These are phyloP conservation scores for Umbellularia californica DNA, from an alignment of 164 flowering plant species.

Conservation along the genomic window DNA sequence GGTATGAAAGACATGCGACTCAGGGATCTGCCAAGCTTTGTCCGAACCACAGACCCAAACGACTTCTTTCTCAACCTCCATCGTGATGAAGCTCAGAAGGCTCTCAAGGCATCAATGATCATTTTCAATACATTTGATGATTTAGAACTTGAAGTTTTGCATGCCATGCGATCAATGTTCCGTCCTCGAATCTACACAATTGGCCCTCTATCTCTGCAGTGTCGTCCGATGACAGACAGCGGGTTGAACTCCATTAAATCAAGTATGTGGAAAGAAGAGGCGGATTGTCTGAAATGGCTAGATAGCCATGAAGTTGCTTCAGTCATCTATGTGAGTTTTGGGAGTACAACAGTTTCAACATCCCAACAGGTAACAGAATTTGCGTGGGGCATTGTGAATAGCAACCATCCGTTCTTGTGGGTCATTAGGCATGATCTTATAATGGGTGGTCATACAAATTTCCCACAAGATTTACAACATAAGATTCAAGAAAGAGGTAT, in stretches of 20 bases:
- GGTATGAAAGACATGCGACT: conserved; percentile 6
- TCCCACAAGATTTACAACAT: conserved; percentile 18
- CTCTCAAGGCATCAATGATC: not conserved
- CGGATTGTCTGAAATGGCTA: conserved; percentile 20
- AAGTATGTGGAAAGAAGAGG: conserved; percentile 22
- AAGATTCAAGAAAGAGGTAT: conserved; percentile 20
- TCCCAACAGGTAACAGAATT: conserved; percentile 21
- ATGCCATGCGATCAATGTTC: not conserved
- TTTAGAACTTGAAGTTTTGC: not conserved
- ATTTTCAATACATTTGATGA: conserved; percentile 9
- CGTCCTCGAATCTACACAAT: not conserved
- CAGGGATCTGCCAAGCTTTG: not conserved
- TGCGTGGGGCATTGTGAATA: conserved; percentile 36
- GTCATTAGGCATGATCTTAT: conserved; percentile 21
- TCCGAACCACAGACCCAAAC: conserved; percentile 1
- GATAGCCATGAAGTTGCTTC: conserved; percentile 15
- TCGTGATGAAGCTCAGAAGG: not conserved
- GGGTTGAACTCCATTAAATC: not conserved
- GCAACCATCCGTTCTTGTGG: conserved; percentile 24
- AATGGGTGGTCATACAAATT: conserved; percentile 13
- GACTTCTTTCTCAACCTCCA: conserved; percentile 1
- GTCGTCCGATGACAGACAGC: not conserved
- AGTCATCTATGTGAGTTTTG: conserved; percentile 27
- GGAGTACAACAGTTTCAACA: conserved; percentile 21
- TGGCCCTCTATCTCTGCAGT: not conserved